Conservation (phyloP, 306 rosid species). For the Potentilla sterilis region DNA sequence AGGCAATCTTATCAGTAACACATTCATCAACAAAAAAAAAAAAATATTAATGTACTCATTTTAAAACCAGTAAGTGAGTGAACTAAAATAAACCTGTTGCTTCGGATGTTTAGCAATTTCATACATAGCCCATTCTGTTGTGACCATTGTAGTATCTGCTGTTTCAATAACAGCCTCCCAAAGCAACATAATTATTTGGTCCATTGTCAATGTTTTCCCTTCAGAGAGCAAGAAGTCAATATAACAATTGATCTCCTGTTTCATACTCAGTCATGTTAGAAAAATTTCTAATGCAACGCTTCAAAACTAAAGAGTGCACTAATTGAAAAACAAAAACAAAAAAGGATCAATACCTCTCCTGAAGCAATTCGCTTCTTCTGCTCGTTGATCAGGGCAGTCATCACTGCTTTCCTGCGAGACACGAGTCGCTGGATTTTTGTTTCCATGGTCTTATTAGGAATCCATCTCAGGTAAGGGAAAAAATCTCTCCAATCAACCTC, state of each 20-base stretch:
- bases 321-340: background rate
- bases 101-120: conserved; percentile 68
- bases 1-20: background rate
- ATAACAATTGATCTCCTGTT: conserved; percentile 62
- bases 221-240: conserved; percentile 62
- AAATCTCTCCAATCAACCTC: conserved; percentile 99
- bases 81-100: conserved; percentile 51
- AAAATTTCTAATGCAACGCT: background rate
- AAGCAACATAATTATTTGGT: conserved; percentile 58
- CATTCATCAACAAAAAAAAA: background rate
- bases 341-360: conserved; percentile 50
- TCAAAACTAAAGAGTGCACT: background rate
- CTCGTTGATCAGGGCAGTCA: conserved; percentile 59
- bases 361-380: conserved; percentile 67
- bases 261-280: conserved; percentile 13
- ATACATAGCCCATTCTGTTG: conserved; percentile 89
- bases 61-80: background rate
- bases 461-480: conserved; percentile 88
- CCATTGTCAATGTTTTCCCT: conserved; percentile 54
- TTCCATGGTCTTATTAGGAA: conserved; percentile 71
- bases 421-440: conserved; percentile 40
- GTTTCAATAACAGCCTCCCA: conserved; percentile 89
- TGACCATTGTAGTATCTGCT: conserved; percentile 75
- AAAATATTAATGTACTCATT: background rate
- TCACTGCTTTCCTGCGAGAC: conserved; percentile 42